Conservation (phyloP, 2,329 filamentous ascomycete genomes). For the Phialophora expanda region DNA sequence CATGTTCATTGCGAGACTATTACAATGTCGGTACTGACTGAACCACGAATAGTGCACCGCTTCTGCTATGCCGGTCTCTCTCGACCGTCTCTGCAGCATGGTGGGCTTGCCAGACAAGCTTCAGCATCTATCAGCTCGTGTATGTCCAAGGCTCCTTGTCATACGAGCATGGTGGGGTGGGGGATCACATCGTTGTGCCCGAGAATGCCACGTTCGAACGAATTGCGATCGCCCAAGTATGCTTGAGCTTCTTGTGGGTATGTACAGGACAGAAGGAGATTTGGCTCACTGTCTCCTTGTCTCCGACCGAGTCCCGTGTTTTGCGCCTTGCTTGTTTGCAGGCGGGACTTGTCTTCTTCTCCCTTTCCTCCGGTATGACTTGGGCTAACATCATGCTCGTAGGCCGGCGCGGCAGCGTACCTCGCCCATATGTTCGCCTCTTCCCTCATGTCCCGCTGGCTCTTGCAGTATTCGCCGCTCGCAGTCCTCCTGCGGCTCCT, state of each 20-base stretch:
- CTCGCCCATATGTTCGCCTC: conserved; percentile 39
- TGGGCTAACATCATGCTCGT: conserved; percentile 41
- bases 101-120: conserved; percentile 70
- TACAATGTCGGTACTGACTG: not conserved
- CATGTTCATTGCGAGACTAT: not conserved
- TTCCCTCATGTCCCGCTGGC: conserved; percentile 54
- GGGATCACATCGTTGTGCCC: conserved; percentile 49
- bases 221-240: conserved; percentile 34
- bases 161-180: conserved; percentile 47
- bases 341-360: not conserved
- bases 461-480: conserved; percentile 78
- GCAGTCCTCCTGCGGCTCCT: conserved; percentile 77
- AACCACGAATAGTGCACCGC: conserved; percentile 56
- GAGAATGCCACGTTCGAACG: conserved; percentile 41
- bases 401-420: conserved; percentile 39
- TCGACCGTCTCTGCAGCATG: conserved; percentile 72
- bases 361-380: not conserved
- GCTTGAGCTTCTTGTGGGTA: conserved; percentile 41
- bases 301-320: not conserved
- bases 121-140: conserved; percentile 55
- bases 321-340: not conserved
- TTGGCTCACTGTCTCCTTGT: conserved; percentile 2
- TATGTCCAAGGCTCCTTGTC: conserved; percentile 46
- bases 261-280: conserved; percentile 33
- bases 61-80: conserved; percentile 73